Evolutionary conservation across 495 filamentous ascomycete species (phyloP), one percentile per base, ranked within the genome.

Genomic region (Tuber indicum): DNA sequence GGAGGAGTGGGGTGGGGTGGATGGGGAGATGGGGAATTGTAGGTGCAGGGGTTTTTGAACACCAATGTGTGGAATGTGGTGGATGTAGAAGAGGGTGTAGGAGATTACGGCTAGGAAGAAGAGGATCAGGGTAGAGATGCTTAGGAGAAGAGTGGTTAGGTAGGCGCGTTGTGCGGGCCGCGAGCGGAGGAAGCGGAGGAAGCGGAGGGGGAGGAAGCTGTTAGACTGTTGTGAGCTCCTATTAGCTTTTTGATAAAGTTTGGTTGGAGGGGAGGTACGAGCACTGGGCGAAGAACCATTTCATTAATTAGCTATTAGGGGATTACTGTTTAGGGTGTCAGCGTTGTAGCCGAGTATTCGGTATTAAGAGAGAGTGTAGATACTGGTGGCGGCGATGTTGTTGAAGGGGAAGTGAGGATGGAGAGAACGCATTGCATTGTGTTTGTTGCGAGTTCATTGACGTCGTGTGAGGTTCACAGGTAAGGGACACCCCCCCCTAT

Each of bases 21-120:
- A n/a, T 39, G 49, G 74, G 46, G 71, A 78, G 41, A 43, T 74
- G 42, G 78, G 43, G 46, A 75, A 76, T 45, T 81, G 75, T 10
- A 77, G 79, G 32, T 76, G 62, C n/a, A 74, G 45, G 12, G 70
- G 71, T 19, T 47, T 62, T 12, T n/a, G 49, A 46, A 72, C 58
- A 26, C 88, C 88, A 47, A 90, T 85, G 70, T 91, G 90, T 1
- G 96, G 96, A 46, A 99, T 90, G 84, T 92, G 94, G 77, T 89
- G 88, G 83, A 89, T 87, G 86, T 97, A 98, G 84, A 97, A 96
- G 14, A 92, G 81, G 26, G 87, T 85, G 83, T 97, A 97, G 9
- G 90, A 47, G 41, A 52, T 32, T 0, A 73, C 72, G 9, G 82
- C 74, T 4, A 83, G n/a, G 66, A 79, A 49, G 36, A 83, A 66